Percentiles rank a stretch among this genome's conserved stretches.
phyloP scores from a whole-genome alignment of 2,329 filamentous ascomycete genomes.

The Colletotrichum kahawae region DNA sequence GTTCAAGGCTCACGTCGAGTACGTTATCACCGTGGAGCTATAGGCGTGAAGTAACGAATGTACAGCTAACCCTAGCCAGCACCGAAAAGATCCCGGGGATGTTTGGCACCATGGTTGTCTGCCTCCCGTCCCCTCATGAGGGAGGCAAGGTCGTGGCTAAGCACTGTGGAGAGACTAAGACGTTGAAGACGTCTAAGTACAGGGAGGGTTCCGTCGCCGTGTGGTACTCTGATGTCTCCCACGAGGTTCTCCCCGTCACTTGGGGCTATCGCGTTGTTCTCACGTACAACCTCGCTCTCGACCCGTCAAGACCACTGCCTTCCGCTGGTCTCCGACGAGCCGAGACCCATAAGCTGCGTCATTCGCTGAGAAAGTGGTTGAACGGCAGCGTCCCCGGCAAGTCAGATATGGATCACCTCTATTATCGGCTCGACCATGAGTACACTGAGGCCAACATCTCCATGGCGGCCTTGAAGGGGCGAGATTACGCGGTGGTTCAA shows the following conservation, averaged over 20 bases:
- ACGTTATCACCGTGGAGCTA: background rate
- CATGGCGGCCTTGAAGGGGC: slow-evolving; percentile 28
- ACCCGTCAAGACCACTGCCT: slow-evolving; percentile 10
- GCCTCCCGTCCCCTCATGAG: slow-evolving; percentile 50
- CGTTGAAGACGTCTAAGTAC: slow-evolving; percentile 33
- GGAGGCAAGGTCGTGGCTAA: slow-evolving; percentile 48
- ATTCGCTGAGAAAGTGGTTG: slow-evolving; percentile 32
- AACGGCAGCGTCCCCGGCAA: background rate
- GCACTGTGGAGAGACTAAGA: slow-evolving; percentile 37
- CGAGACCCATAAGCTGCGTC: slow-evolving; percentile 20
- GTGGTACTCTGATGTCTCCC: slow-evolving; percentile 58
- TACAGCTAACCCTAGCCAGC: slow-evolving; percentile 23
- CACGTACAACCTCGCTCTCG: slow-evolving; percentile 53
- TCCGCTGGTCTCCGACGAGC: slow-evolving; percentile 21
- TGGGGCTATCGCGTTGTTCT: slow-evolving; percentile 55
- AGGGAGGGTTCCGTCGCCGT: slow-evolving; percentile 26
- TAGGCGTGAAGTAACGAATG: accelerated
- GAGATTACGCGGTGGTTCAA: slow-evolving; percentile 30
- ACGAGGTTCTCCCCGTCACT: slow-evolving; percentile 53
- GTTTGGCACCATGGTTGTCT: slow-evolving; percentile 55
- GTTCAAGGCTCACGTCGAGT: slow-evolving; percentile 52
- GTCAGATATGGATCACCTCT: slow-evolving; percentile 23
- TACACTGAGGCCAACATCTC: slow-evolving; percentile 39
- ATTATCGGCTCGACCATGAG: slow-evolving; percentile 36
- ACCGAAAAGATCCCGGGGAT: slow-evolving; percentile 52